Evolutionary conservation across 2,329 filamentous ascomycete species (phyloP).

Genomic region (Monilinia laxa): DNA sequence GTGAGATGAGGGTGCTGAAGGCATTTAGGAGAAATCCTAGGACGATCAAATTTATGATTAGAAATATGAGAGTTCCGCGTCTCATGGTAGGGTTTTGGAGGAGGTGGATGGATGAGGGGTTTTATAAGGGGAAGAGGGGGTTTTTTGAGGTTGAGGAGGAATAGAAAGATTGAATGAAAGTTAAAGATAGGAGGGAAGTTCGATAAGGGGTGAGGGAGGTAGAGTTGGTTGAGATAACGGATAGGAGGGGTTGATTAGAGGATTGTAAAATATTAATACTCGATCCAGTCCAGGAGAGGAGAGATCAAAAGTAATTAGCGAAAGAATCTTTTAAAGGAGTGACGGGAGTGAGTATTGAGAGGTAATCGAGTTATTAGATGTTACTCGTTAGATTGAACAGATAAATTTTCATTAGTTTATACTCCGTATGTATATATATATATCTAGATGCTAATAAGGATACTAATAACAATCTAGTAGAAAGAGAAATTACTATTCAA

Average conservation of each 20-base stretch:
- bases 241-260: not conserved
- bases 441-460: no score
- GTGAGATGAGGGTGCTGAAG: conserved; percentile 68
- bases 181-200: not conserved
- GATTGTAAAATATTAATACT: not conserved
- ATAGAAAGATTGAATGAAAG: not conserved
- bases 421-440: no score
- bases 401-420: no score
- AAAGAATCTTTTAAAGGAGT: no score
- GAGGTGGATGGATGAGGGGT: not conserved
- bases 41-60: conserved; percentile 60
- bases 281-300: no score
- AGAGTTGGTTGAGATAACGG: no score
- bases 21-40: conserved; percentile 63
- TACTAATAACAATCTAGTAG: no score
- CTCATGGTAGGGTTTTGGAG: conserved; percentile 35
- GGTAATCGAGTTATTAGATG: no score
- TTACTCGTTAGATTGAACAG: no score
- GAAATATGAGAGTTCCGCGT: conserved; percentile 39
- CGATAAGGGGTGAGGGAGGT: not conserved
- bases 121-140: not conserved
- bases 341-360: no score
- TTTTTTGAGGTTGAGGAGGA: not conserved
- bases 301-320: no score
- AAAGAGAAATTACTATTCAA: no score